These are phyloP conservation scores for Camellia oleifera DNA, from an alignment of 179 eudicot species.

Conservation along the genomic window DNA sequence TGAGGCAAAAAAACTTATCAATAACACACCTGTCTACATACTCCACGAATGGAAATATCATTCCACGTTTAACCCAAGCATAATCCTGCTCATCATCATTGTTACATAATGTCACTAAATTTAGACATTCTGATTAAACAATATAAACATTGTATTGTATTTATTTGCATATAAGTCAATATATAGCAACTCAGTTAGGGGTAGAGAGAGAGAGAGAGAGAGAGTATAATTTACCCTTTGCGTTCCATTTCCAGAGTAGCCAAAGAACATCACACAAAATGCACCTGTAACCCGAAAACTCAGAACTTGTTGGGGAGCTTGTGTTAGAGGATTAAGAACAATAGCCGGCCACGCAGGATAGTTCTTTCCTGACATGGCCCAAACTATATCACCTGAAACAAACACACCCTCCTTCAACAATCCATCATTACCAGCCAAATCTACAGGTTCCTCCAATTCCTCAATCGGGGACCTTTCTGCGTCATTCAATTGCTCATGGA, in stretches of 20 bases:
- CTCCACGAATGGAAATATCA: constrained; percentile 75
- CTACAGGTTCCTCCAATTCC: constrained; percentile 25
- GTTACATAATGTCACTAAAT: constrained; percentile 13
- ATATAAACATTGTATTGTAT: not conserved
- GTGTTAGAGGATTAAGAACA: constrained; percentile 69
- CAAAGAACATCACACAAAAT: constrained; percentile 91
- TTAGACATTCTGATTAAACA: constrained; percentile 15
- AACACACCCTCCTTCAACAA: constrained; percentile 33
- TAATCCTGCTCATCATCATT: constrained; percentile 65
- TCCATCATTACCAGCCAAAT: constrained; percentile 26
- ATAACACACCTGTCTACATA: constrained; percentile 66
- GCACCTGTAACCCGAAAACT: constrained; percentile 56
- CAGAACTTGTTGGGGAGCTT: constrained; percentile 76
- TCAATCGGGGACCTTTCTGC: constrained; percentile 26
- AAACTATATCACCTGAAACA: constrained; percentile 83
- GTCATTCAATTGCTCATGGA: constrained; percentile 38
- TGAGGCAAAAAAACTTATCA: not conserved
- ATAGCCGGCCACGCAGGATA: constrained; percentile 98
- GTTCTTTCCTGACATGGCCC: constrained; percentile 74
- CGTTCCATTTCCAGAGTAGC: constrained; percentile 76
- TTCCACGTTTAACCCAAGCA: constrained; percentile 85
- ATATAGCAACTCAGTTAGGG: not conserved
- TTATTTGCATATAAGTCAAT: not conserved
- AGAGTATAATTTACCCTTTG: constrained; percentile 39
- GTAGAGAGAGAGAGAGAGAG: constrained; percentile 10